Conservation (phyloP, 2,329 filamentous ascomycete species). For the Pseudogymnoascus sp. region DNA sequence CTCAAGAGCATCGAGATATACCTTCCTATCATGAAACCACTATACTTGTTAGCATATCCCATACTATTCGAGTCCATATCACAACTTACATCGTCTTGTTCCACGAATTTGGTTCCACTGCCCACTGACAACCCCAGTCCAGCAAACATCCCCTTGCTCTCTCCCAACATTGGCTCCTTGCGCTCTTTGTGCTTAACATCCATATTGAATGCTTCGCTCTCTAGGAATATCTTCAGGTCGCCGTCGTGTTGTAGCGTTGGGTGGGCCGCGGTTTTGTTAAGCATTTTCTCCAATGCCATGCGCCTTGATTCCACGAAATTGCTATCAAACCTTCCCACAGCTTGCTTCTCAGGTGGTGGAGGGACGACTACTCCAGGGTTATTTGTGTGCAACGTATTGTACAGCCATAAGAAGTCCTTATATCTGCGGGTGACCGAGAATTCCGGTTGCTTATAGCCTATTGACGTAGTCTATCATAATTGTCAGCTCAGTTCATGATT, state of each 20-base stretch:
- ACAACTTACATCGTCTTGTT: slow-evolving; percentile 79
- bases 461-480: slow-evolving; percentile 69
- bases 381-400: slow-evolving; percentile 87
- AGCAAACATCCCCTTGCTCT: slow-evolving; percentile 90
- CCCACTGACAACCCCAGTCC: slow-evolving; percentile 74
- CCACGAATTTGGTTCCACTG: slow-evolving; percentile 79
- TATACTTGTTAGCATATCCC: slow-evolving; percentile 31
- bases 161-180: slow-evolving; percentile 73
- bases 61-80: background rate
- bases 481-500: slow-evolving; percentile 16
- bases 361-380: slow-evolving; percentile 93
- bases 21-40: slow-evolving; percentile 96
- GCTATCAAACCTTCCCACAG: slow-evolving; percentile 87
- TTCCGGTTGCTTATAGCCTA: slow-evolving; percentile 86
- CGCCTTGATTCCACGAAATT: slow-evolving; percentile 93
- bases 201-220: slow-evolving; percentile 91
- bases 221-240: slow-evolving; percentile 91
- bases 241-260: slow-evolving; percentile 85
- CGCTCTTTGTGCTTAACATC: slow-evolving; percentile 98
- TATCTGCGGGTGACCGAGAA: slow-evolving; percentile 93
- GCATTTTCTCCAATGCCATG: slow-evolving; percentile 90
- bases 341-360: slow-evolving; percentile 95
- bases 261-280: slow-evolving; percentile 90
- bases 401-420: slow-evolving; percentile 95
- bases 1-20: slow-evolving; percentile 91